Base-by-base conservation (phyloP, 78 protist genomes). In the Dictyostelium brefeldianum region DNA sequence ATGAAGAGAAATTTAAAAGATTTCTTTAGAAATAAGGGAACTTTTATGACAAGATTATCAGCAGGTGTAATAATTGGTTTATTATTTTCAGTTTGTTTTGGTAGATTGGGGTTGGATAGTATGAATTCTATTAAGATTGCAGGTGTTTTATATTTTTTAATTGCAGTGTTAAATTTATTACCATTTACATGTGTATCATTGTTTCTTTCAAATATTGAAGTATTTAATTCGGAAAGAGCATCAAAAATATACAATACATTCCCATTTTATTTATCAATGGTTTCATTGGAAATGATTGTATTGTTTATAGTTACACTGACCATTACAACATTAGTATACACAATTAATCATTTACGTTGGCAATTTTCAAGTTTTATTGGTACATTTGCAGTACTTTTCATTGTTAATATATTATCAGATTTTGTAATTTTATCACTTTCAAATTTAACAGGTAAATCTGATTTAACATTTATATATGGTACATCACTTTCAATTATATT, bases 181-280 rank as follows among this genome's bases (percentile, higher is more conserved):
- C 93, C 93, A 36, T 87, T 46, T 36, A 62, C 79, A 46, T 20
- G 27, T 14, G 65, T 87, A 10, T 59, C 93, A 18, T 20, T 87
- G 2, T 81, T 87, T 12, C 3, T 87, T 12, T 87, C 93, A 0
- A 57, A 54, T 29, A 48, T 83, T 6, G 81, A 81, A 36, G n/a
- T 87, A 20, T 87, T 87, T 64, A 87, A 87, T 31, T 43, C 80
- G 20, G 93, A 87, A 29, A 54, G 93, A 48, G 93, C 93, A 3
- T 67, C 93, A 17, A 87, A 77, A 43, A 64, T 77, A 64, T 87
- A 87, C 64, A 77, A 87, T 25, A 41, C 93, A 2, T 9, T 87
- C 29, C 93, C 93, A 57, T 87, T 75, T 71, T 87, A 57, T 43
- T 17, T 87, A 8, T 64, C 93, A 8, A 29, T 25, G 43, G 41